A percentile compares a stretch with the other conserved stretches of the same genome.
These are phyloP conservation scores for Wickerhamia fluorescens DNA, from an alignment of 805 yeast genomes.

Conservation along the genomic window DNA sequence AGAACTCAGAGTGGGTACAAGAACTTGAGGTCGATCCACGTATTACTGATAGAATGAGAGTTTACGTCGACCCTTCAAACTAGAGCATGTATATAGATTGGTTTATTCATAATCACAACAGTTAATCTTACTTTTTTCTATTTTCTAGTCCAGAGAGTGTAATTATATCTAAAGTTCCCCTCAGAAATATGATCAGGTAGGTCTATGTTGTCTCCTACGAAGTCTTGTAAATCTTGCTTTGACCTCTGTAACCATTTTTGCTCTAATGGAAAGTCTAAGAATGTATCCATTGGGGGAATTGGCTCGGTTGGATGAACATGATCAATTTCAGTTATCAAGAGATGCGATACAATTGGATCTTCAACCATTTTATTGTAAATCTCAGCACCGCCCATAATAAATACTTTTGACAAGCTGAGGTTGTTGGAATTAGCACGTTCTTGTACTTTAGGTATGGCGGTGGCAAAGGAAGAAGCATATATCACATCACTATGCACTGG, in stretches of 20 bases:
- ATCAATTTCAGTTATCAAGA: constrained; percentile 65
- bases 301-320: constrained; percentile 17
- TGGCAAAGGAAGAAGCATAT: constrained; percentile 22
- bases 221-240: constrained; percentile 27
- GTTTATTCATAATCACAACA: constrained; percentile 1
- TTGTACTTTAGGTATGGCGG: constrained; percentile 15
- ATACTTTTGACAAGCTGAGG: constrained; percentile 47
- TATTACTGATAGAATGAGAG: constrained; percentile 46
- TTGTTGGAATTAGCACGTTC: constrained; percentile 35
- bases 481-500: constrained; percentile 18
- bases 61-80: constrained; percentile 23
- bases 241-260: constrained; percentile 31
- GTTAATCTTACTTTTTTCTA: neutral
- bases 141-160: constrained; percentile 48
- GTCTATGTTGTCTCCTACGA: constrained; percentile 29
- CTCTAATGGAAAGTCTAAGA: constrained; percentile 35
- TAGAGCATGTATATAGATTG: constrained; percentile 1
- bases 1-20: constrained; percentile 82
- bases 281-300: constrained; percentile 69
- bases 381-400: constrained; percentile 90
- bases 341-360: constrained; percentile 39
- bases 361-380: constrained; percentile 55
- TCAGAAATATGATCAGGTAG: constrained; percentile 26
- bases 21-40: constrained; percentile 67
- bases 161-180: constrained; percentile 44